Evolutionary conservation across 305 asterid genomes (phyloP).

Genomic region (Fraxinus sp.): DNA sequence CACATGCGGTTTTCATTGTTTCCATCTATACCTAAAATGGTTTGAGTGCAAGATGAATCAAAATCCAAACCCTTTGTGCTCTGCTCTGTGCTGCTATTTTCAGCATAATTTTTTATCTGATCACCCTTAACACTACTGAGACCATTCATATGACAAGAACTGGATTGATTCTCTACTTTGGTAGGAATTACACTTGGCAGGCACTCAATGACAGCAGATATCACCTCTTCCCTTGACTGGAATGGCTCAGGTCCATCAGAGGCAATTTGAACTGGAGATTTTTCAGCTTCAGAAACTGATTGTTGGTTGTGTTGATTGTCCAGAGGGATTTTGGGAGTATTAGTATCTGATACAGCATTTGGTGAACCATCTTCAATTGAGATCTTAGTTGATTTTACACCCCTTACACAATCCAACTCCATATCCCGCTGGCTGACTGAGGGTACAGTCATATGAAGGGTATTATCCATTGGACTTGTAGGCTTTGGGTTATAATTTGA

Average conservation of each 20-base stretch:
- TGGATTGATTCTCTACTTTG: constrained; percentile 44
- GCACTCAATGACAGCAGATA: constrained; percentile 40
- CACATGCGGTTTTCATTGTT: constrained; percentile 39
- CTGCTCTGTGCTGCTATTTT: constrained; percentile 31
- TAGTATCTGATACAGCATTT: constrained; percentile 37
- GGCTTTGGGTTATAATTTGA: constrained; percentile 38
- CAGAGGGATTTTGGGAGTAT: constrained; percentile 37
- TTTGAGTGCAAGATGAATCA: constrained; percentile 46
- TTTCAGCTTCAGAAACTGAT: constrained; percentile 34
- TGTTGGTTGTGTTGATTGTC: constrained; percentile 44
- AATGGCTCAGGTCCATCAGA: constrained; percentile 36
- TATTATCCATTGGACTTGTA: constrained; percentile 41
- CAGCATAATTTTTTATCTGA: constrained; percentile 34
- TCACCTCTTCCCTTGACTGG: constrained; percentile 34
- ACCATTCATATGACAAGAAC: constrained; percentile 51
- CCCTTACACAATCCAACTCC: constrained; percentile 45
- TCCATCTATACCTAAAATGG: constrained; percentile 41
- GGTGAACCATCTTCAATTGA: constrained; percentile 34
- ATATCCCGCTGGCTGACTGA: constrained; percentile 40
- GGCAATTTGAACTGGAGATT: constrained; percentile 38
- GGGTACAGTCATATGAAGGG: constrained; percentile 34
- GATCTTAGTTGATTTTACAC: constrained; percentile 48
- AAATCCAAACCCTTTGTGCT: constrained; percentile 50
- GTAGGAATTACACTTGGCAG: constrained; percentile 31
- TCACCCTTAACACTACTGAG: constrained; percentile 35